Evolutionary conservation across 2,329 filamentous ascomycete species (phyloP).

Genomic region (Whalleya microplaca): DNA sequence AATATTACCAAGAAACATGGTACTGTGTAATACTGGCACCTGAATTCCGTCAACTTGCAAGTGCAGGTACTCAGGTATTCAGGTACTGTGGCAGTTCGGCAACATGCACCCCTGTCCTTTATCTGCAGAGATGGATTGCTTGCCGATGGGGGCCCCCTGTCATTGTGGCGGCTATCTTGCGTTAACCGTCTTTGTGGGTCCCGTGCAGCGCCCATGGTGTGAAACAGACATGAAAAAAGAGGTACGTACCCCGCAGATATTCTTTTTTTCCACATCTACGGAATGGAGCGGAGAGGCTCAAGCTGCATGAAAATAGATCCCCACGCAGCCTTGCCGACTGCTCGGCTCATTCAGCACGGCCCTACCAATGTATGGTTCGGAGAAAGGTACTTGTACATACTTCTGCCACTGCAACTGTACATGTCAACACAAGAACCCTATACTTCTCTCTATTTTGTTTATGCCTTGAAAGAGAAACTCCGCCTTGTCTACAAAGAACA

Average conservation of each 20-base stretch:
- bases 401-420: conserved; percentile 1
- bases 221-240: conserved; percentile 16
- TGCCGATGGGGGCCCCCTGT: conserved; percentile 20
- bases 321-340: conserved; percentile 26
- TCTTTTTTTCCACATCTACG: conserved; percentile 4
- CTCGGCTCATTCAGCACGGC: conserved; percentile 27
- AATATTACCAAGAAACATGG: no score
- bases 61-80: not conserved
- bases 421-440: not conserved
- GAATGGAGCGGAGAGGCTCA: conserved; percentile 27
- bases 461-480: conserved; percentile 2
- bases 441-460: conserved; percentile 7
- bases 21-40: no score
- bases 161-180: conserved; percentile 33
- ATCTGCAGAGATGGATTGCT: not conserved
- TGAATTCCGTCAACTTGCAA: no score
- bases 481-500: no score
- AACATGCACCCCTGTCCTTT: not conserved
- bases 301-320: conserved; percentile 28
- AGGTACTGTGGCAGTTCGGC: not conserved
- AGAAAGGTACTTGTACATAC: conserved; percentile 23
- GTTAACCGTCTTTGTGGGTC: conserved; percentile 25
- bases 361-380: conserved; percentile 12
- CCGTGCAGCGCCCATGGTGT: conserved; percentile 17
- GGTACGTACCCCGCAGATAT: conserved; percentile 26